Conservation (phyloP, 139 green algal species). For the Ettlia oleoabundans region DNA sequence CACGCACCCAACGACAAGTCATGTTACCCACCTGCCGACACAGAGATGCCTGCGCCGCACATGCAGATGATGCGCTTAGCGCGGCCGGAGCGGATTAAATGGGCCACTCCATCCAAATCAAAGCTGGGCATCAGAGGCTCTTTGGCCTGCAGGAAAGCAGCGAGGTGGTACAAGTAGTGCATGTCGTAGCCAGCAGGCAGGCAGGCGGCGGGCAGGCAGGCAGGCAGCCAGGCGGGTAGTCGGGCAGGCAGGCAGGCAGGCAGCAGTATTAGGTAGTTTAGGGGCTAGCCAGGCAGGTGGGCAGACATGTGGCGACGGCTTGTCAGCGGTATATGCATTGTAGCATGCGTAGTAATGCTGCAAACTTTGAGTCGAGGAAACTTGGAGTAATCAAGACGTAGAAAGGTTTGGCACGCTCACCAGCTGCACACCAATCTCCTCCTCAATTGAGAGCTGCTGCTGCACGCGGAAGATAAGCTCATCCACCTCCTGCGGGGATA, state of each 20-base stretch:
- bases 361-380: no score
- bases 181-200: neutral
- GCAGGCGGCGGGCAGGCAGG: neutral
- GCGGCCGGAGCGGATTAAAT: slow-evolving; percentile 35
- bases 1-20: no score
- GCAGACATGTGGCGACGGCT: no score
- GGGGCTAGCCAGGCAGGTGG: no score
- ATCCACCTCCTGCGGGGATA: neutral
- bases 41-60: slow-evolving; percentile 77
- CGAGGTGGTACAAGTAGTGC: no score
- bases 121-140: slow-evolving; percentile 39
- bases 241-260: neutral
- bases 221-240: neutral
- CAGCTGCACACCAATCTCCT: slow-evolving; percentile 20
- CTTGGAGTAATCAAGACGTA: no score
- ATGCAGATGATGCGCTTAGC: slow-evolving; percentile 62
- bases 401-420: no score
- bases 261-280: no score
- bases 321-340: no score
- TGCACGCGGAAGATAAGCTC: neutral
- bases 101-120: slow-evolving; percentile 64
- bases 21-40: slow-evolving; percentile 52
- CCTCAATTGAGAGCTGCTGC: slow-evolving; percentile 13
- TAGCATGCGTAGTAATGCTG: no score
- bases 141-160: slow-evolving; percentile 69